Base-by-base conservation (phyloP, 2,329 filamentous ascomycete genomes). In the Anisogramma anomala region DNA sequence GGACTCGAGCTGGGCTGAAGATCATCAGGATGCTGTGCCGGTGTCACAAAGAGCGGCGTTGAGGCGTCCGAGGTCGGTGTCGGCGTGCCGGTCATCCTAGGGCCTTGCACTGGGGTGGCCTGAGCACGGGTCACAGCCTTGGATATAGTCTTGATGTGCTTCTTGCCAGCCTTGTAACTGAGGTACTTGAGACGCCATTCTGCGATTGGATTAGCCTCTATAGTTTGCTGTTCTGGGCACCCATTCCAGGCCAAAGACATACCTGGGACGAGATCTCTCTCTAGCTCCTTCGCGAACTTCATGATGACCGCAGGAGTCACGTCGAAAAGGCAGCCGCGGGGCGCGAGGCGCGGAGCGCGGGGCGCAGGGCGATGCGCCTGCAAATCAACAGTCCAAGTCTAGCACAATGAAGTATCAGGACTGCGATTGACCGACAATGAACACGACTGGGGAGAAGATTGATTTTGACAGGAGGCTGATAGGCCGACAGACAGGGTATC, bases 131-230 rank as follows among this genome's bases (percentile, higher is more conserved):
- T 70, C 47, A 91, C 72, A 45, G 86, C 85, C 47, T 82, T 75
- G 18, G 72, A 64, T 39, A 95, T 79, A 42, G 78, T 79, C 62
- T 95, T 96, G 60, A 96, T 72, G 58, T 87, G 82, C 65, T 95
- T 95, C 66, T 96, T 96, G 46, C 87, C 89, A 42, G 79, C 79
- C 71, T 94, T 94, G 70, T 96, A 96, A 63, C 95, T 78, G 52
- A 96, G 73, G 61, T 95, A 96, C 62, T 94, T 94, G 59, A 80
- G 74, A 55, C 84, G 78, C 89, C 89, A 96, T 74, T 96, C 77
- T 80, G 51, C 20, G 11, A 15, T 3, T 27, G n/a, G 18, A 31
- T 41, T 13, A 41, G 38, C 18, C 23, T 18, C 10, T 3, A n/a
- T 19, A 14, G 17, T 8, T 14, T 13, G 13, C 11, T 33, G 2